phyloP scores from a whole-genome alignment of 139 green algal genomes.

The Chlamydomonas sp. region DNA sequence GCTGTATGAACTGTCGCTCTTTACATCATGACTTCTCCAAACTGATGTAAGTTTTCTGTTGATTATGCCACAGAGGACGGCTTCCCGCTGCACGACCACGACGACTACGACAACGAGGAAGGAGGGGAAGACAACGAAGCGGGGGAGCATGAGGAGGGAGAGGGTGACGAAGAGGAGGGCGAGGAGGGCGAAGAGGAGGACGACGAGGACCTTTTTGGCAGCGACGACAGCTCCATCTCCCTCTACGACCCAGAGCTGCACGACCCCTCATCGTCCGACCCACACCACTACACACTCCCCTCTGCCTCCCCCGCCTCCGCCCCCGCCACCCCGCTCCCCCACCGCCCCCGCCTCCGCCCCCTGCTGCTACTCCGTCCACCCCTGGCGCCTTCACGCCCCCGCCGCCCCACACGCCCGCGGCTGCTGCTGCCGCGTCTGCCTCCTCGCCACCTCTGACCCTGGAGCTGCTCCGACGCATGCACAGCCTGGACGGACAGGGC shows the following conservation, averaged over 20 bases:
- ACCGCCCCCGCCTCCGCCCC: background rate
- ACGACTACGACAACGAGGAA: background rate
- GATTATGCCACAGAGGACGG: background rate
- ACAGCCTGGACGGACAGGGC: background rate
- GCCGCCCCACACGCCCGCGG: background rate
- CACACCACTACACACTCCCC: background rate
- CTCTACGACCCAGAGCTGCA: too few species aligned
- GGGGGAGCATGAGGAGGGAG: background rate
- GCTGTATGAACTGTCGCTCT: too few species aligned
- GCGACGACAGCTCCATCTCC: background rate
- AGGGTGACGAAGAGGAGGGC: background rate
- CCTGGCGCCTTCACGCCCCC: background rate
- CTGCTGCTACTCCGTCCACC: background rate
- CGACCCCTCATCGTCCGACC: background rate
- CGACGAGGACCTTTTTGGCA: background rate
- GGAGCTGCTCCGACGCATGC: background rate
- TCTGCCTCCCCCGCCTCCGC: too few species aligned
- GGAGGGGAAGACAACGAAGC: background rate
- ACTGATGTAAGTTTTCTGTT: too few species aligned
- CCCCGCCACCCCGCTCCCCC: background rate
- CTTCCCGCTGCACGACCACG: background rate
- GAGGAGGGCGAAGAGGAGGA: background rate
- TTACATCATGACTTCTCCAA: too few species aligned
- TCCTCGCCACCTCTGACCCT: constrained; percentile 2
- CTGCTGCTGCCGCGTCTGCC: background rate